Evolutionary conservation across 2,329 filamentous ascomycete genomes (phyloP), one percentile per base, ranked within the genome.

Genomic region (Talaromyces sp.): DNA sequence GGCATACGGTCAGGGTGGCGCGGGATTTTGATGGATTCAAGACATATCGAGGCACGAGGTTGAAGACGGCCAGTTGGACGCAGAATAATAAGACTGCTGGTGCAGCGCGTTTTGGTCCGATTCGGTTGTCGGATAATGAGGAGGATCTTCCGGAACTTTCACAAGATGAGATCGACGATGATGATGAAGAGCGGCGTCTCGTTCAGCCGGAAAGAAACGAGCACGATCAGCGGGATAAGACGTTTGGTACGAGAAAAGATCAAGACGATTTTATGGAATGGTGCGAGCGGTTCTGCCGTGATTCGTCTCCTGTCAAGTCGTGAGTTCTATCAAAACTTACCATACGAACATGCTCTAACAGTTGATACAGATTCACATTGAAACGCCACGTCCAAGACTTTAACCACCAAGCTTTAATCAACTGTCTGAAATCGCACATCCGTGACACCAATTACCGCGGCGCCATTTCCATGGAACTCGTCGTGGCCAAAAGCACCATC

Each of bases 361-460:
- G 3, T 31, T 24, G 27, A 7, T 1, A n/a, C n/a, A 74, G 68
- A 11, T 72, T 73, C 52, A 69, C 68, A 2, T 64, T 72, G 57
- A 68, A 66, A 10, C 72, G 74, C 29, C 56, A 67, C 41, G 61
- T 76, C 5, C 26, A 58, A 24, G 72, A 72, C 27, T 72, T 74
- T 56, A 64, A 75, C 57, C 50, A 61, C 2, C 41, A 63, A 6
- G 56, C 65, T 3, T 64, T 77, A 57, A 62, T 65, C 31, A 67
- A 68, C 8, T 62, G 69, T 2, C 64, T 77, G 0, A 68, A 63
- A 17, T 72, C 72, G 10, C 70, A 75, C n/a, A 73, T 77, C 46
- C 73, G 74, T 51, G 64, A 68, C 14, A 70, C 72, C 14, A 74
- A 74, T 57, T 77, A 77, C 64, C 68, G 67, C 54, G 74, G 74